Conservation (phyloP, 139 green algal genomes). For the Mychonastes homosphaera region DNA sequence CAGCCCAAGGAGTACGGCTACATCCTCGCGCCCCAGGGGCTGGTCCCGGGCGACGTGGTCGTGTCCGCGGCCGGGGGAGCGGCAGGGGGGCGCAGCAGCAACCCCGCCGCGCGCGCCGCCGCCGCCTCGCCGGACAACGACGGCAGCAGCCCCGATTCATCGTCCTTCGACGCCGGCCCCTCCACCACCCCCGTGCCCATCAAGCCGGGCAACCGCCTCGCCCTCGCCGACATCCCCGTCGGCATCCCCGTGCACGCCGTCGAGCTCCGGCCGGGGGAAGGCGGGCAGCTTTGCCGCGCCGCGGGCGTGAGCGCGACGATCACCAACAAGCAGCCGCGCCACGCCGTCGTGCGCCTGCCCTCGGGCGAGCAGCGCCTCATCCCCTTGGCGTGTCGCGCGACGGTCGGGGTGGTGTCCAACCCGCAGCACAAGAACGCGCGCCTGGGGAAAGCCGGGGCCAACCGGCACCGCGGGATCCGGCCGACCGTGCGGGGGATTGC, state of each 20-base stretch:
- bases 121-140: too few relatives aligned
- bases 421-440: conserved; percentile 69
- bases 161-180: too few relatives aligned
- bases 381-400: conserved; percentile 62
- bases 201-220: conserved; percentile 57
- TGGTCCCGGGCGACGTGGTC: conserved; percentile 55
- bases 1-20: conserved; percentile 39
- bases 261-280: conserved; percentile 68
- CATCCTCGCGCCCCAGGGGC: conserved; percentile 58
- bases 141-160: too few relatives aligned
- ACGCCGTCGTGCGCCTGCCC: conserved; percentile 64
- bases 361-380: conserved; percentile 74
- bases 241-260: conserved; percentile 70
- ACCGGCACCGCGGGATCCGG: conserved; percentile 42
- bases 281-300: conserved; percentile 61
- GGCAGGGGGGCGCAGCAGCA: too few relatives aligned
- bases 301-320: conserved; percentile 58
- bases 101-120: too few relatives aligned
- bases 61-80: too few relatives aligned
- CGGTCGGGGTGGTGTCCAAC: conserved; percentile 80
- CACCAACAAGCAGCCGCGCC: conserved; percentile 48
- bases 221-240: conserved; percentile 47
- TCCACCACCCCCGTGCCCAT: too few relatives aligned
- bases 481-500: conserved; percentile 65
- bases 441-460: conserved; percentile 69